These are phyloP conservation scores for Camelina laxa DNA, from an alignment of 345 rosid genomes.

Conservation along the genomic window DNA sequence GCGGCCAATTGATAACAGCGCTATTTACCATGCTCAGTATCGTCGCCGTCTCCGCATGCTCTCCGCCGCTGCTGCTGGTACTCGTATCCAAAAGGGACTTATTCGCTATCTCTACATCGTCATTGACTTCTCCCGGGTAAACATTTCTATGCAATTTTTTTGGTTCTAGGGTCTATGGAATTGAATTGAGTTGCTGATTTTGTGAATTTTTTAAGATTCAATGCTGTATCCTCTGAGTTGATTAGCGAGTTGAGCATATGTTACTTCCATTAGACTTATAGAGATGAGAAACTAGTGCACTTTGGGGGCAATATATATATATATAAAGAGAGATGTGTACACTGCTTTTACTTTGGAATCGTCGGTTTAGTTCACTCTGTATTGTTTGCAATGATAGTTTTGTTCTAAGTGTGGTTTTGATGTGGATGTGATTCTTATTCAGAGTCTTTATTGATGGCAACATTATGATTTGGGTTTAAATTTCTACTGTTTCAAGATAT, in stretches of 20 bases:
- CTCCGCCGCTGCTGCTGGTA: conserved; percentile 57
- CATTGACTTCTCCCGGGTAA: conserved; percentile 84
- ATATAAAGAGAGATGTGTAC: background rate
- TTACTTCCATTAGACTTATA: background rate
- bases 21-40: conserved; percentile 70
- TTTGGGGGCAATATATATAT: background rate
- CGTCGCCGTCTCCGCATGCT: conserved; percentile 76
- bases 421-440: background rate
- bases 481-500: background rate
- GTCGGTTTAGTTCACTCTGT: background rate
- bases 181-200: conserved; percentile 6
- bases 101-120: conserved; percentile 85
- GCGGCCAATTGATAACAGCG: conserved; percentile 72
- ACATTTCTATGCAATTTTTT: conserved; percentile 3
- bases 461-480: conserved; percentile 5
- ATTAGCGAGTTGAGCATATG: background rate
- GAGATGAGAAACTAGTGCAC: background rate
- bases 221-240: conserved; percentile 11
- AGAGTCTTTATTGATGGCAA: background rate
- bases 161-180: background rate
- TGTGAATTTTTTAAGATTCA: conserved; percentile 1
- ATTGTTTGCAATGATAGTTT: conserved; percentile 7
- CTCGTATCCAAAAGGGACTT: conserved; percentile 91
- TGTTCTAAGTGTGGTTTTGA: conserved; percentile 9
- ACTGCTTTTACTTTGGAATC: background rate